Percentiles rank a stretch among this genome's conserved stretches.
Conservation (phyloP, 148 eudicot species). For the Rhododendron kiyosumense region DNA sequence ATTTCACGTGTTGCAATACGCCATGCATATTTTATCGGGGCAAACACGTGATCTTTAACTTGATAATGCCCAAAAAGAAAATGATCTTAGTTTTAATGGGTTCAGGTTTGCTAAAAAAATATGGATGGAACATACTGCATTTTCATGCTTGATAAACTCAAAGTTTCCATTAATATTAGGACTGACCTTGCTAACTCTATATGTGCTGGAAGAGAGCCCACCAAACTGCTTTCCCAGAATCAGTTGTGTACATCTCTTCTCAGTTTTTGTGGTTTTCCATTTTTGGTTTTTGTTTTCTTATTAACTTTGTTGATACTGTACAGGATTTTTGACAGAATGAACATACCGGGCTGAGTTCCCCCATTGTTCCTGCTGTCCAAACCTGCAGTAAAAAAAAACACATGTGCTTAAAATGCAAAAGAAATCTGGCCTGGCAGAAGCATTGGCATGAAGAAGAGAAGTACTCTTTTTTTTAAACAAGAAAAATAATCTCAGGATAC, state of each 20-base stretch:
- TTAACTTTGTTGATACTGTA: not conserved
- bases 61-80: not conserved
- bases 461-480: not conserved
- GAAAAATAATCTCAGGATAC: not conserved
- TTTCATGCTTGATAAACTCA: not conserved
- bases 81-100: not conserved
- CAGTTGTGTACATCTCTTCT: not conserved
- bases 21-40: not conserved
- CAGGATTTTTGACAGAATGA: not conserved
- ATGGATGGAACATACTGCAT: not conserved
- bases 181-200: not conserved
- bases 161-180: not conserved
- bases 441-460: not conserved
- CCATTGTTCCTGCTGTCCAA: slow-evolving; percentile 99
- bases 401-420: not conserved
- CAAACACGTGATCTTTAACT: not conserved
- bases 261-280: not conserved
- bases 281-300: not conserved
- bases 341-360: slow-evolving; percentile 97
- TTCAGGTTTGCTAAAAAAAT: not conserved
- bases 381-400: slow-evolving; percentile 45
- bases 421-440: not conserved
- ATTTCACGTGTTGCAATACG: not conserved
- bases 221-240: slow-evolving; percentile 2
- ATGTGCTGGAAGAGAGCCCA: not conserved